These are phyloP conservation scores for Eucalyptus guilfoylei DNA, from an alignment of 345 rosid genomes.

Conservation along the genomic window DNA sequence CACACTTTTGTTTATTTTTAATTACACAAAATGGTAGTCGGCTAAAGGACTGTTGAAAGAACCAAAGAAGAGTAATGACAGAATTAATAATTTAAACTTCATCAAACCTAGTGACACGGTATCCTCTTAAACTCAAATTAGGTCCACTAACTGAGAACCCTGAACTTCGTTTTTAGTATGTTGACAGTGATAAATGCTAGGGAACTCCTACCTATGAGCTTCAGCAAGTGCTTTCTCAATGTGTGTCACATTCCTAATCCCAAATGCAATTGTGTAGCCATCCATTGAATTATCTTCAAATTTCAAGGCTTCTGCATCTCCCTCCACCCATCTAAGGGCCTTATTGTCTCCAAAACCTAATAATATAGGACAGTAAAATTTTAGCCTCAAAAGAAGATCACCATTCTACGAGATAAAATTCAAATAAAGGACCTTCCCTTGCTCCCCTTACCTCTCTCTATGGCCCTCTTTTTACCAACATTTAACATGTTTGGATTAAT, in stretches of 20 bases:
- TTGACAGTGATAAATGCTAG: neutral
- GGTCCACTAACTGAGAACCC: neutral
- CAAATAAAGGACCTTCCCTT: neutral
- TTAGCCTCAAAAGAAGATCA: neutral
- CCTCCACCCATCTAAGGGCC: conserved; percentile 79
- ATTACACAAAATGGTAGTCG: neutral
- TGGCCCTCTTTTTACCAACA: conserved; percentile 74
- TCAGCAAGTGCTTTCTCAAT: conserved; percentile 87
- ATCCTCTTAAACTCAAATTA: neutral
- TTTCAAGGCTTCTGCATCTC: conserved; percentile 84
- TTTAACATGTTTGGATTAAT: conserved; percentile 86
- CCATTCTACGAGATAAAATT: neutral
- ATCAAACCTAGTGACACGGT: neutral
- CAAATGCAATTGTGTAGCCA: conserved; percentile 95
- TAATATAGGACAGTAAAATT: neutral
- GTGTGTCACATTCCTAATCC: conserved; percentile 95
- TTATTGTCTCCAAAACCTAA: conserved; percentile 39
- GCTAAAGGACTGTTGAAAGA: neutral
- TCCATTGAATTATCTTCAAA: conserved; percentile 78
- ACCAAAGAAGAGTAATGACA: neutral
- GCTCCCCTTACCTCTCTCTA: conserved; percentile 64
- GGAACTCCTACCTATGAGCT: conserved; percentile 47
- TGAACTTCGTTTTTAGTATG: neutral
- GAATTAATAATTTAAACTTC: neutral
- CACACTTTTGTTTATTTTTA: neutral